A percentile compares a stretch with the other conserved stretches of the same genome.
phyloP scores from a whole-genome alignment of 176 grass and related monocot genomes.

The Musa beccarii region DNA sequence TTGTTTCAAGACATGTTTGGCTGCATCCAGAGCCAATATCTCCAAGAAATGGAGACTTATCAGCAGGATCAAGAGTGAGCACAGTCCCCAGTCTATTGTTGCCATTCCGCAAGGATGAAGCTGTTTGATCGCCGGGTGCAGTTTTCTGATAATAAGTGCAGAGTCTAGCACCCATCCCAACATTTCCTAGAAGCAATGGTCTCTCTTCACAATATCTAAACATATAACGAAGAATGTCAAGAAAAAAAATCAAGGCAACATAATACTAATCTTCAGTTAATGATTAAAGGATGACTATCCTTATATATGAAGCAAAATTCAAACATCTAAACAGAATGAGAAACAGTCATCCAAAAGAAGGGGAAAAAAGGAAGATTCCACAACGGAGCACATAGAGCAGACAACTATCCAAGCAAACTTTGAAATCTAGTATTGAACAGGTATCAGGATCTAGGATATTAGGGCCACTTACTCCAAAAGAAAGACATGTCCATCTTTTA shows the following conservation, averaged over 20 bases:
- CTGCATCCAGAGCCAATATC: constrained; percentile 57
- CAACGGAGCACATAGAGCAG: neutral
- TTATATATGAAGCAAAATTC: neutral
- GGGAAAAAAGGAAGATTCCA: neutral
- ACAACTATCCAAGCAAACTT: neutral
- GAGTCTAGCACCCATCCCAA: constrained; percentile 87
- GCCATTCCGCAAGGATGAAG: constrained; percentile 46
- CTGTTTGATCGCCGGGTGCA: constrained; percentile 54
- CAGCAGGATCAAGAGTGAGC: constrained; percentile 67
- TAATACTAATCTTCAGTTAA: neutral
- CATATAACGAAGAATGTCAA: neutral
- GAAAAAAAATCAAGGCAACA: neutral
- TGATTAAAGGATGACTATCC: neutral
- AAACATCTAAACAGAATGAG: neutral
- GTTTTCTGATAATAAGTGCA: constrained; percentile 97
- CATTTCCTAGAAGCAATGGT: constrained; percentile 75
- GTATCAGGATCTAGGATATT: neutral
- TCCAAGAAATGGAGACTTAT: constrained; percentile 92
- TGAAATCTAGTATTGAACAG: neutral
- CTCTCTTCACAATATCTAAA: constrained; percentile 96
- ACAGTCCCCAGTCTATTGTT: constrained; percentile 59
- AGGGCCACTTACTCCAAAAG: constrained; percentile 81
- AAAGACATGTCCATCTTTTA: constrained; percentile 90
- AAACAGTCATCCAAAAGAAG: neutral
- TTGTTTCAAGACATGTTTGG: constrained; percentile 83